Evolutionary conservation across 73 alveolate genomes (phyloP), one percentile per base, ranked within the genome.

Genomic region (Stentor roeselii): DNA sequence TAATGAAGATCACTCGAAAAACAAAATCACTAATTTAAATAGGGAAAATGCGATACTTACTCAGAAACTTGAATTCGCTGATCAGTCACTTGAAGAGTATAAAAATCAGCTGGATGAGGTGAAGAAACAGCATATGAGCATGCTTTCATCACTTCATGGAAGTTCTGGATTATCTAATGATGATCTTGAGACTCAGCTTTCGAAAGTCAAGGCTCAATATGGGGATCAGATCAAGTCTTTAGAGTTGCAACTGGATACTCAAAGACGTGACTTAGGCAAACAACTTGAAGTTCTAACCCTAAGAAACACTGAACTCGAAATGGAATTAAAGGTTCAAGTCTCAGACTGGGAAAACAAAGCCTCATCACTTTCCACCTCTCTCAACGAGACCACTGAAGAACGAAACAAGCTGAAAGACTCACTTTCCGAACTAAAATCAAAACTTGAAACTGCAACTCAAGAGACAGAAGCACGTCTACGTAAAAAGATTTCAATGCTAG

Each of bases 21-120:
- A 21, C 0, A 27, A 15, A 76, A 21, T 39, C 11, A 40, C 30
- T 36, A n/a, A 76, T 27, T 39, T 32, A 32, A n/a, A 76, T 27
- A 76, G 39, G 39, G 97, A 96, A 85, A 90, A 89, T 61, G 99
- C 99, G 1, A 83, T 95, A 36, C 86, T 92, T 11, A 84, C 91
- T 34, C 88, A 94, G 88, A 95, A 93, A 76, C 85, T 90, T 4
- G 92, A 86, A 15, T 94, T 92, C 85, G 86, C 89, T 77, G 95
- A 91, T 39, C 92, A 92, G 39, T 34, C 32, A 1, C 59, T 37
- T 15, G 78, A 36, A 83, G 89, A 77, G 34, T 15, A 78, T 76
- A 76, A 76, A 39, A 37, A 76, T 36, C 60, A 37, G 34, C 39
- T 91, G 27, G 88, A 76, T 77, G 75, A 95, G 88, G 37, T 74